Percentiles rank a stretch among this genome's conserved stretches.
phyloP scores from a whole-genome alignment of 2,329 filamentous ascomycete species.

The Pseudofabraea citricarpa region DNA sequence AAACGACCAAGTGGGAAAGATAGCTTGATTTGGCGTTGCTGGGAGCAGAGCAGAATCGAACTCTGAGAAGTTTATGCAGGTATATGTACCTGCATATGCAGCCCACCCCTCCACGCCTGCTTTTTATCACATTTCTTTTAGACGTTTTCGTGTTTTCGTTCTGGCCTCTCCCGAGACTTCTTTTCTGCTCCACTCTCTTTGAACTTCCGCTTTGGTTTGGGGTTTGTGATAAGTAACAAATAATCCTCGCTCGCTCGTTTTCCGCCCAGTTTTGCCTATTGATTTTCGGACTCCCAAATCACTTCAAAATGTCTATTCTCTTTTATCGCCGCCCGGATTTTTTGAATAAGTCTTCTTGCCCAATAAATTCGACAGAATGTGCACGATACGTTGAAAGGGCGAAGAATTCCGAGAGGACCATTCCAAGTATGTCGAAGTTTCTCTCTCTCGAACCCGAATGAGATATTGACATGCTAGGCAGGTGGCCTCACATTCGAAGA shows the following conservation, averaged over 20 bases:
- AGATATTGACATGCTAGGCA: too few relatives aligned
- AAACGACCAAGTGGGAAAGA: too few relatives aligned
- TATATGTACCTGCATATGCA: not conserved
- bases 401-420: conserved; percentile 39
- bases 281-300: too few relatives aligned
- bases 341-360: conserved; percentile 13
- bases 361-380: conserved; percentile 20
- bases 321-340: conserved; percentile 27
- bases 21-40: too few relatives aligned
- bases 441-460: too few relatives aligned
- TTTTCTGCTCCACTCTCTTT: not conserved
- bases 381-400: conserved; percentile 19
- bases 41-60: too few relatives aligned
- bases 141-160: not conserved
- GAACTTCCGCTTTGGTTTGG: not conserved
- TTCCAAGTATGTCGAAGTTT: too few relatives aligned
- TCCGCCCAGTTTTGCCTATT: too few relatives aligned
- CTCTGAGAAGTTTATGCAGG: too few relatives aligned
- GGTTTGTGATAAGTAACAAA: not conserved
- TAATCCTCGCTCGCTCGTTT: not conserved
- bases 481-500: conserved; percentile 69
- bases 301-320: conserved; percentile 21
- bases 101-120: not conserved
- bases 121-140: too few relatives aligned
- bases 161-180: not conserved